These are phyloP conservation scores for Aegilops bicornis DNA, from an alignment of 176 grass and related monocot genomes.

Conservation along the genomic window DNA sequence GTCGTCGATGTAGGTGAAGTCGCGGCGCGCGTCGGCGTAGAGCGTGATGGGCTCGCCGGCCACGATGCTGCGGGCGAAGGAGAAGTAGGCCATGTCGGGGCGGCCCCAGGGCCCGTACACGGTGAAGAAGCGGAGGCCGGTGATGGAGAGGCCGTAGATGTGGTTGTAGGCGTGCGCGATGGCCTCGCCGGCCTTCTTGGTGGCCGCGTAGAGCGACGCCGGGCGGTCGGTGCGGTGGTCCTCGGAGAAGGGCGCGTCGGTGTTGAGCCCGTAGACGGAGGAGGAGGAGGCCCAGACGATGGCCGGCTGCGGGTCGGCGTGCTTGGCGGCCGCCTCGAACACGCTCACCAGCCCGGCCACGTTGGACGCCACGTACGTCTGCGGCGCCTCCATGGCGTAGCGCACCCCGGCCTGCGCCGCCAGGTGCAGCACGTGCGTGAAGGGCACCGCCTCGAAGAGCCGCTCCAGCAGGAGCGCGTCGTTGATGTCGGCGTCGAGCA, in stretches of 20 bases:
- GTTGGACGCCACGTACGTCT: constrained; percentile 92
- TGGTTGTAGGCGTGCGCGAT: constrained; percentile 94
- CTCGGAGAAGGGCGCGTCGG: constrained; percentile 80
- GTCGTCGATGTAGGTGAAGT: constrained; percentile 99
- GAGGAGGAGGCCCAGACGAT: constrained; percentile 91
- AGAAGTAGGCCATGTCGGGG: constrained; percentile 99
- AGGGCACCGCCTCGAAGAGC: constrained; percentile 71
- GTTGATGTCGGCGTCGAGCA: constrained; percentile 95
- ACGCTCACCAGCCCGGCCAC: constrained; percentile 80
- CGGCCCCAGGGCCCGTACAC: constrained; percentile 95
- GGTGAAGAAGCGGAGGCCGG: constrained; percentile 94
- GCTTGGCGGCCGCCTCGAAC: constrained; percentile 73
- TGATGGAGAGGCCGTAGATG: constrained; percentile 97
- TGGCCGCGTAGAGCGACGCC: constrained; percentile 92
- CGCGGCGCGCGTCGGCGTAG: constrained; percentile 68
- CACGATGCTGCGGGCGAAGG: constrained; percentile 70
- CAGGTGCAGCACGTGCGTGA: constrained; percentile 94
- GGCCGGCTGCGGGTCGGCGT: constrained; percentile 89
- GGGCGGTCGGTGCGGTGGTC: constrained; percentile 85
- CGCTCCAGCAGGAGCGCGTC: constrained; percentile 47
- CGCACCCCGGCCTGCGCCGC: constrained; percentile 95
- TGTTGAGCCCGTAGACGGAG: constrained; percentile 93
- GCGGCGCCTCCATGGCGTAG: constrained; percentile 87
- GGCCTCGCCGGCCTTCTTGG: constrained; percentile 97
- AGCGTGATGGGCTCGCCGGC: constrained; percentile 80